Conservation (phyloP, 805 yeast species). For the Myxozyma sirexii region DNA sequence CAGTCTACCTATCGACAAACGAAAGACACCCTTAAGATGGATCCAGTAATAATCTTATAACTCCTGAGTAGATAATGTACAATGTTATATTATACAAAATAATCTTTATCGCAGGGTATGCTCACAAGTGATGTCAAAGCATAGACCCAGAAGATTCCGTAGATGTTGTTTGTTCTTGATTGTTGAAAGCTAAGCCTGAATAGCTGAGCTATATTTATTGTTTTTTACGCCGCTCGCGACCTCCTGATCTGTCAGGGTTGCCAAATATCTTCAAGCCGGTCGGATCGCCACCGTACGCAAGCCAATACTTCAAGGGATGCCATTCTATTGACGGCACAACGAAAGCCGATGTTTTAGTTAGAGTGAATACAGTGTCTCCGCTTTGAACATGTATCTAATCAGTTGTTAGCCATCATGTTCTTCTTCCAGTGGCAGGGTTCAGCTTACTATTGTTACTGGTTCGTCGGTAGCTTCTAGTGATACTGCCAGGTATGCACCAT, state of each 20-base stretch:
- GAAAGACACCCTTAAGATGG: too few species aligned
- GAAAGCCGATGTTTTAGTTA: conserved; percentile 24
- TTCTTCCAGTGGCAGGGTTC: too few species aligned
- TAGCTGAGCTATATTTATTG: too few species aligned
- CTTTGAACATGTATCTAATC: conserved; percentile 40
- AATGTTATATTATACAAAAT: too few species aligned
- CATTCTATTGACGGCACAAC: conserved; percentile 42
- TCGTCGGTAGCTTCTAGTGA: conserved; percentile 49
- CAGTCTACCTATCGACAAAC: too few species aligned
- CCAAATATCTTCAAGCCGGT: conserved; percentile 33
- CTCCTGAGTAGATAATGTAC: too few species aligned
- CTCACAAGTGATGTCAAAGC: too few species aligned
- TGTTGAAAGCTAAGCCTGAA: too few species aligned
- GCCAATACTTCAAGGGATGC: conserved; percentile 40
- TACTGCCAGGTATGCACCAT: conserved; percentile 52
- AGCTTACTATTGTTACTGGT: conserved; percentile 46
- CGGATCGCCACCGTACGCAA: conserved; percentile 40
- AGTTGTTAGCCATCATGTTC: background rate
- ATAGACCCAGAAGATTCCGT: too few species aligned
- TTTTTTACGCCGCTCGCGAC: background rate
- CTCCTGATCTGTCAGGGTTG: background rate
- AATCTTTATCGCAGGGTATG: too few species aligned
- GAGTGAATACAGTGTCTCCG: conserved; percentile 34
- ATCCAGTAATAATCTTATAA: too few species aligned
- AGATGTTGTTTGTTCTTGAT: too few species aligned